These are phyloP conservation scores for Asterella californica DNA, from an alignment of 225 moss, liverwort and hornwort genomes.

Conservation along the genomic window DNA sequence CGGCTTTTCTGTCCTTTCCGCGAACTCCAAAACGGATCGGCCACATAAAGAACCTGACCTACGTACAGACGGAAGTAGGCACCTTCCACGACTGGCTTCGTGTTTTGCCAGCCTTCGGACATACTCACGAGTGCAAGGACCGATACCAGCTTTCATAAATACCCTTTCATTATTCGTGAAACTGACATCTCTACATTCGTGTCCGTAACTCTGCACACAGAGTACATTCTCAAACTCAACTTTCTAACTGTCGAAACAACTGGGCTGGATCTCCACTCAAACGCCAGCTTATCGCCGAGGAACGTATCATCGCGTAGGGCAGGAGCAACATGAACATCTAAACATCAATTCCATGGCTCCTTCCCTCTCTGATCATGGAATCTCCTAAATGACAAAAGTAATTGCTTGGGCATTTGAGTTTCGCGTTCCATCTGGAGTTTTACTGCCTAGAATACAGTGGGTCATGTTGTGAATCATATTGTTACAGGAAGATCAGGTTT, in stretches of 20 bases:
- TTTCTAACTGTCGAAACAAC: neutral
- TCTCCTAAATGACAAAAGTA: neutral
- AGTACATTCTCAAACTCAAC: neutral
- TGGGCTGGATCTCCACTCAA: neutral
- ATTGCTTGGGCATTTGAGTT: neutral
- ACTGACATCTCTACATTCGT: neutral
- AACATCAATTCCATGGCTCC: neutral
- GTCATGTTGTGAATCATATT: constrained; percentile 21
- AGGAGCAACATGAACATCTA: neutral
- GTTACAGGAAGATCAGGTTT: constrained; percentile 58
- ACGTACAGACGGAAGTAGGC: too few species aligned
- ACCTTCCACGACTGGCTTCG: too few species aligned
- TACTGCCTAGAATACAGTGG: neutral
- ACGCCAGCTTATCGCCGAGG: neutral
- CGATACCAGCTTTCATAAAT: too few species aligned
- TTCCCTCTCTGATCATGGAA: neutral
- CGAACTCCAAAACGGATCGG: too few species aligned
- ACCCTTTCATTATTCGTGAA: too few species aligned
- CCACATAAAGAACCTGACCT: too few species aligned
- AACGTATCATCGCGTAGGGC: neutral
- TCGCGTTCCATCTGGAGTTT: neutral
- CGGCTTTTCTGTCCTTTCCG: too few species aligned
- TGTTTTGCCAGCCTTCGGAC: too few species aligned
- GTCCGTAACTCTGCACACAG: neutral
- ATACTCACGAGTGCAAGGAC: too few species aligned